Percentiles rank a stretch among this genome's conserved stretches.
Conservation (phyloP, 2,329 filamentous ascomycete genomes). For the Samsoniella hepiali region DNA sequence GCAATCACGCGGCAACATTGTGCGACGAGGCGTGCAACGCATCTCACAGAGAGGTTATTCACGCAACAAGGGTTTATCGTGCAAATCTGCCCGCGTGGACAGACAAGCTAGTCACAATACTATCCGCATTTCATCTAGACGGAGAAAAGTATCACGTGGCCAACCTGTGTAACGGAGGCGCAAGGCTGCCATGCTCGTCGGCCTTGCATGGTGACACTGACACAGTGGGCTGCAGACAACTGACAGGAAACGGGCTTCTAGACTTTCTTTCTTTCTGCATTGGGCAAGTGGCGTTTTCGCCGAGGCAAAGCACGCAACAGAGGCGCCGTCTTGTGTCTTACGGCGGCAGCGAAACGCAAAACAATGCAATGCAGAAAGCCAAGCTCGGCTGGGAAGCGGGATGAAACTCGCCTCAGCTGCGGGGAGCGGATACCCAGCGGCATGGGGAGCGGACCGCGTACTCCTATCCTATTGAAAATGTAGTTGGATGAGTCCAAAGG, state of each 20-base stretch:
- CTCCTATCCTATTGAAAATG: too few relatives aligned
- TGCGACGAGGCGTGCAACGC: too few relatives aligned
- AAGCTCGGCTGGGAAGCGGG: not conserved
- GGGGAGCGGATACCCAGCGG: not conserved
- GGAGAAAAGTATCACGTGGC: not conserved
- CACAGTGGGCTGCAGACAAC: not conserved
- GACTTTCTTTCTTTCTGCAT: not conserved
- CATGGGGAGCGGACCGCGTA: too few relatives aligned
- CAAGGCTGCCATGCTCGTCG: too few relatives aligned
- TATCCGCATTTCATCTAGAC: not conserved
- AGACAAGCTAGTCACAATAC: constrained; percentile 1
- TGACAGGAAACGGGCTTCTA: not conserved
- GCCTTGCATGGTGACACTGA: not conserved
- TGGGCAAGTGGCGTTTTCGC: not conserved
- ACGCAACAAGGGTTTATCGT: not conserved
- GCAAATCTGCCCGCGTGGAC: not conserved
- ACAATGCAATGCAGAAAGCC: not conserved
- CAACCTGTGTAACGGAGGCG: not conserved
- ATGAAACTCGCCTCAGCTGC: not conserved
- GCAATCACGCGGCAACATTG: too few relatives aligned
- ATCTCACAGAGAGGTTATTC: too few relatives aligned
- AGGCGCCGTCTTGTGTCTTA: not conserved
- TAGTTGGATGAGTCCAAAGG: too few relatives aligned
- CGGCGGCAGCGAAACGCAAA: not conserved
- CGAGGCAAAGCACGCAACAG: constrained; percentile 1